phyloP scores from a whole-genome alignment of 2,329 filamentous ascomycete species.

The Ophiostoma novo-ulmi region DNA sequence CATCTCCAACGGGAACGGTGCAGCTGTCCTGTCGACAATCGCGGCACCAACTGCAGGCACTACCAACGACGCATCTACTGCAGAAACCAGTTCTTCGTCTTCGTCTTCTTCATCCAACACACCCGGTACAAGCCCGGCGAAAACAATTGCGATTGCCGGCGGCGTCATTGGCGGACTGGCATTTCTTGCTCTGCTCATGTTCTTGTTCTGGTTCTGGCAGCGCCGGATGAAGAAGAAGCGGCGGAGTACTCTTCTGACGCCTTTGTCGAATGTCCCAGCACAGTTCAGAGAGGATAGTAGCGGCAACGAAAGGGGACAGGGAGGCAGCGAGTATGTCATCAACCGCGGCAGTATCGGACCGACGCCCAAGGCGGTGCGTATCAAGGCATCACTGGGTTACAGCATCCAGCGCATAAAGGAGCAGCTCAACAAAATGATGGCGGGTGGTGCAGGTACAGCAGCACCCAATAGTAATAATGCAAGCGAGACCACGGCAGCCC shows the following conservation, averaged over 20 bases:
- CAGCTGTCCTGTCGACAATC: not conserved
- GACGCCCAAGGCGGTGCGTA: conserved; percentile 41
- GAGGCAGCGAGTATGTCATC: conserved; percentile 37
- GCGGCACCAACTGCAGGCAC: not conserved
- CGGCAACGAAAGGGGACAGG: conserved; percentile 25
- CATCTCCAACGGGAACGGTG: conserved; percentile 1
- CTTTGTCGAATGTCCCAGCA: conserved; percentile 35
- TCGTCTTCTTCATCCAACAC: not conserved
- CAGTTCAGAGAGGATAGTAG: not conserved
- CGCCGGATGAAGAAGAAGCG: conserved; percentile 41
- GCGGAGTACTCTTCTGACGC: conserved; percentile 47
- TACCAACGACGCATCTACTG: not conserved
- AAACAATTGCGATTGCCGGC: conserved; percentile 45
- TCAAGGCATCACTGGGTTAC: conserved; percentile 39
- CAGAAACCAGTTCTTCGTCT: not conserved
- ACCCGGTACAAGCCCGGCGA: conserved; percentile 27
- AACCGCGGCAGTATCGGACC: conserved; percentile 47
- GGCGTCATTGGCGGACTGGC: conserved; percentile 48
- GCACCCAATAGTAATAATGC: not conserved
- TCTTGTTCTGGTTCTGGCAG: conserved; percentile 49
- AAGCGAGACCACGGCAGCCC: not conserved
- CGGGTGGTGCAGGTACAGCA: not conserved
- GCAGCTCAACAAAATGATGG: conserved; percentile 40
- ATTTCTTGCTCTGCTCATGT: conserved; percentile 42
- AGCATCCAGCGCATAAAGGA: conserved; percentile 36